These are phyloP conservation scores for Macrolepiota dolichaula DNA, from an alignment of 768 basidiomycete genomes.

Conservation along the genomic window DNA sequence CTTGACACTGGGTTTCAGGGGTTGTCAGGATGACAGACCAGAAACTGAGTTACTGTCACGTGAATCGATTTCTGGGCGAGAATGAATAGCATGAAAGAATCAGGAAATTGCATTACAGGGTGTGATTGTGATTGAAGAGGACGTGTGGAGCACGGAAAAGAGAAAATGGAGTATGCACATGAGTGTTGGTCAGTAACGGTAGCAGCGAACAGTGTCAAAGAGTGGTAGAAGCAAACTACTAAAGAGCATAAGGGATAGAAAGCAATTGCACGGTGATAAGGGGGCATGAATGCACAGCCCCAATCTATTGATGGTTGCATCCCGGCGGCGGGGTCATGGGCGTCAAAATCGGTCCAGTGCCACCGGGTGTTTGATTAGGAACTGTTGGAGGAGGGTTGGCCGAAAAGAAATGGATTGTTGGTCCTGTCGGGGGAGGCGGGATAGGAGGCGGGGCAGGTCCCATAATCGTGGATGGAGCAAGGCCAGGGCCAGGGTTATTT, in stretches of 20 bases:
- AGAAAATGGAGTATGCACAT: neutral
- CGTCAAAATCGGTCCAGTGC: neutral
- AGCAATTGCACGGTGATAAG: neutral
- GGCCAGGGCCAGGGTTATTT: neutral
- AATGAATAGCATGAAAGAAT: neutral
- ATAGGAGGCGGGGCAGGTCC: neutral
- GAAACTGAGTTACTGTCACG: no score
- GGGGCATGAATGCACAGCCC: neutral
- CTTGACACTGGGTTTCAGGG: no score
- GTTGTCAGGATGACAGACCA: no score
- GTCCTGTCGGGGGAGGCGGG: neutral
- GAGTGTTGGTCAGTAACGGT: no score
- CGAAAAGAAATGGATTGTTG: conserved; percentile 4
- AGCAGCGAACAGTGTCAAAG: neutral
- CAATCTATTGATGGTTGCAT: conserved; percentile 3
- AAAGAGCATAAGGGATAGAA: neutral
- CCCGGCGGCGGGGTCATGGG: conserved; percentile 8
- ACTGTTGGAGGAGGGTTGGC: neutral
- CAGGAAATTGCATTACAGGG: neutral
- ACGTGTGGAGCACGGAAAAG: neutral
- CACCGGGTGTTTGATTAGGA: neutral
- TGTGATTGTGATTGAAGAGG: neutral
- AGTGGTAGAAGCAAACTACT: neutral
- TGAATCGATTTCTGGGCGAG: no score
- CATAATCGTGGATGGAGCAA: neutral